Conservation (phyloP, 2,329 filamentous ascomycete genomes). For the Ophiostoma tasmaniense region DNA sequence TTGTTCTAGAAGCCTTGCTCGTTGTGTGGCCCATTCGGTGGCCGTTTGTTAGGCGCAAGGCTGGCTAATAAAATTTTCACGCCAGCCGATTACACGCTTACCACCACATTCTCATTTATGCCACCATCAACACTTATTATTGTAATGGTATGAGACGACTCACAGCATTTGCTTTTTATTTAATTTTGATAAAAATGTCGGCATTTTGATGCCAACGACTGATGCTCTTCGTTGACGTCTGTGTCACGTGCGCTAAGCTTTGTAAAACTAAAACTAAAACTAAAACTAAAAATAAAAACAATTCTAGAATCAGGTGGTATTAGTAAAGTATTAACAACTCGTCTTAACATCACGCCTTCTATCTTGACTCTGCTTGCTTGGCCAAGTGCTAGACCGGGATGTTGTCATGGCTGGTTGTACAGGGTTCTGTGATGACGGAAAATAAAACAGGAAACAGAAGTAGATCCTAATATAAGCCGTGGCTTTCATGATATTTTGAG, state of each 20-base stretch:
- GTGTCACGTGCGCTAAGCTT: neutral
- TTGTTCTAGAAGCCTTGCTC: neutral
- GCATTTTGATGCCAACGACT: neutral
- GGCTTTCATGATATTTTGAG: slow-evolving; percentile 6
- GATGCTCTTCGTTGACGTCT: neutral
- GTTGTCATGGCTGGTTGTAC: neutral
- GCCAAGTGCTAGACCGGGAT: neutral
- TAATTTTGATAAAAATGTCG: neutral
- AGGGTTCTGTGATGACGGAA: neutral
- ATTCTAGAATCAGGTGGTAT: too few relatives aligned
- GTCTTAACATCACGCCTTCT: too few relatives aligned
- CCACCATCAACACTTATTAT: neutral
- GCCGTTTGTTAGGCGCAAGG: neutral
- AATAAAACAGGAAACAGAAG: neutral
- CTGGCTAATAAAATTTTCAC: slow-evolving; percentile 3
- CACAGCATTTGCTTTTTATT: neutral
- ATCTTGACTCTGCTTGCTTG: too few relatives aligned
- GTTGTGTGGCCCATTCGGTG: too few relatives aligned
- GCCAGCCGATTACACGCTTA: neutral
- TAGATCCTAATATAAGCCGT: slow-evolving; percentile 2
- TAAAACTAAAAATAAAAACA: neutral
- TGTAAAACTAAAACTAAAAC: neutral
- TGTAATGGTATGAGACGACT: neutral
- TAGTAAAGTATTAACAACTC: neutral
- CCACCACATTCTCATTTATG: neutral